Base-by-base conservation (phyloP, 352 stramenopile genomes). In the Pythium sukuiense region DNA sequence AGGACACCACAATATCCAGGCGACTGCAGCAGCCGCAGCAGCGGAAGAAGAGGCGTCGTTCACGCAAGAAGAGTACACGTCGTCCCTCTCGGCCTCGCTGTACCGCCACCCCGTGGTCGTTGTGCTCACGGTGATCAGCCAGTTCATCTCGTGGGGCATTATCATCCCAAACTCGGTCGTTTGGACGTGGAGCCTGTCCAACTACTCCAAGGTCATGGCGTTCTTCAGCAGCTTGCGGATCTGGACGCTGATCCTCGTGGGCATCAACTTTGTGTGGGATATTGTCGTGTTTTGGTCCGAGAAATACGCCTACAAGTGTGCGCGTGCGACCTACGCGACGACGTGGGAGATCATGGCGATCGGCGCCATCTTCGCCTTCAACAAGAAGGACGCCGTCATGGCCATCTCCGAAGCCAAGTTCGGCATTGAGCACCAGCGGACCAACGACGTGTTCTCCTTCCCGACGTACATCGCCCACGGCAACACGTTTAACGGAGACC, bases 401-500 rank as follows among this genome's bases (percentile, higher is more conserved):
- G 37, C 55, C 3, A 74, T 77, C 20, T 63, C 49, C 11, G 59
- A 69, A n/a, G 64, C 43, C 16, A 74, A 77, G 41, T 77, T 65
- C 35, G 67, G 11, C 3, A 13, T 76, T 9, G 70, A 76, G 41
- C 46, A 63, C 39, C 70, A 77, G 67, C 70, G 70, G n/a, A 14
- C 69, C n/a, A 66, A 63, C 12, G 70, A 77, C 39, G 33, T 67
- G 5, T 18, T 57, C 11, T 61, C 66, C 1, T 77, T 77, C 46
- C 24, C 52, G 2, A 64, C 52, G 9, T 61, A 26, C 33, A 43
- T 74, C 8, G 70, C 66, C 32, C 60, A 66, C 27, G 63, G 55
- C 18, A 77, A 77, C 58, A 67, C 66, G 24, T 78, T 69, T 54
- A 73, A 75, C 26, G 59, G 54, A 50, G 55, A 68, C 4, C 59